A percentile compares a stretch with the other conserved stretches of the same genome.
These are phyloP conservation scores for Fusarium avenaceum DNA, from an alignment of 2,329 filamentous ascomycete species.

Conservation along the genomic window DNA sequence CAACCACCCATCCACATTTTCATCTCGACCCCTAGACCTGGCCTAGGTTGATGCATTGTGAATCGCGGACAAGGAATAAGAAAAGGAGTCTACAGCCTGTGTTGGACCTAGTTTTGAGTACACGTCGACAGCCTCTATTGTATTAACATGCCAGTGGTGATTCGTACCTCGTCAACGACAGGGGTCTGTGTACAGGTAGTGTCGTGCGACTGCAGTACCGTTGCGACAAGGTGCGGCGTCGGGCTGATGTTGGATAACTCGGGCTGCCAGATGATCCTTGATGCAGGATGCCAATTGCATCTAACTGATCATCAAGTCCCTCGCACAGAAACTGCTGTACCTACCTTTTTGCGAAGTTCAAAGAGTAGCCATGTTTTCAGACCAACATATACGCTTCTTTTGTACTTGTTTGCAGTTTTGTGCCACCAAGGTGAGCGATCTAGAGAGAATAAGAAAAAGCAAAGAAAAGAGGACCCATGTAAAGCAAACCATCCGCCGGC, in stretches of 20 bases:
- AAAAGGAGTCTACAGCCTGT: neutral
- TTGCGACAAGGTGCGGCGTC: slow-evolving; percentile 41
- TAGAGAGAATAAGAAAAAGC: neutral
- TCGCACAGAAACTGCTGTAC: neutral
- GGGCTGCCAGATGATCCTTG: slow-evolving; percentile 13
- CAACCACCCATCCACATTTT: slow-evolving; percentile 23
- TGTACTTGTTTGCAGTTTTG: neutral
- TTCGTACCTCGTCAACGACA: slow-evolving; percentile 42
- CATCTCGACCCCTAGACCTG: slow-evolving; percentile 8
- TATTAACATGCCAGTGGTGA: slow-evolving; percentile 28
- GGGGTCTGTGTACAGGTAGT: slow-evolving; percentile 31
- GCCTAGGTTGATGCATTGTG: slow-evolving; percentile 31
- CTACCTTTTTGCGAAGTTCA: neutral
- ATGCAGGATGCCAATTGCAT: slow-evolving; percentile 8
- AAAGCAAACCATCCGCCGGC: slow-evolving; percentile 8
- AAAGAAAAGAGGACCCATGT: neutral
- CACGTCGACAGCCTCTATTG: slow-evolving; percentile 1
- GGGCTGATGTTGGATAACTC: slow-evolving; percentile 20
- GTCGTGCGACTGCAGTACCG: slow-evolving; percentile 46
- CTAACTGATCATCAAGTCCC: neutral
- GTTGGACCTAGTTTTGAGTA: slow-evolving; percentile 12
- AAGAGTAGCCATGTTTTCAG: neutral
- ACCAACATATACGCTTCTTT: neutral
- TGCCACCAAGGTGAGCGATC: no score
- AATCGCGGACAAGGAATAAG: slow-evolving; percentile 35